A percentile compares a stretch with the other conserved stretches of the same genome.
These are phyloP conservation scores for Zygnema circumcarinatum DNA, from an alignment of 139 green algal species.

Conservation along the genomic window DNA sequence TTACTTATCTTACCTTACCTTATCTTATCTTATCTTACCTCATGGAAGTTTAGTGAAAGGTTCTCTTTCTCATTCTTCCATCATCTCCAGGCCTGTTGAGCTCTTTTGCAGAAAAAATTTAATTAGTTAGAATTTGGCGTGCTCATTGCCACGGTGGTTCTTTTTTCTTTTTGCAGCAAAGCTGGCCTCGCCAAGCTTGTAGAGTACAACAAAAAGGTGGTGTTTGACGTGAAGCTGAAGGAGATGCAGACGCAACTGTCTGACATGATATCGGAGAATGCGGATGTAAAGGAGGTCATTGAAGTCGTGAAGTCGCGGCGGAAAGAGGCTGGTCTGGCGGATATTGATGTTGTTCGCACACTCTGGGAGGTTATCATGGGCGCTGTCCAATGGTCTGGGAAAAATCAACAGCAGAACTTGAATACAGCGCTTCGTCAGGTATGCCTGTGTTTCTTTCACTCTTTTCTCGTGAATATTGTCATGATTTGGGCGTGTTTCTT, in stretches of 20 bases:
- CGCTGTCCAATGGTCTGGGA: conserved; percentile 79
- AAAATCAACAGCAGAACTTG: conserved; percentile 91
- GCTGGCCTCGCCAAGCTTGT: conserved; percentile 69
- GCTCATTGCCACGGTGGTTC: too few species aligned
- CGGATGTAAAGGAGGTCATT: conserved; percentile 58
- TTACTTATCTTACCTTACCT: too few species aligned
- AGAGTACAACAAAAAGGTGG: conserved; percentile 84
- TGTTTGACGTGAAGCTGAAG: conserved; percentile 77
- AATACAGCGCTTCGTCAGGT: conserved; percentile 63
- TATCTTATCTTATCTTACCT: too few species aligned
- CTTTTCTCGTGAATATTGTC: not conserved
- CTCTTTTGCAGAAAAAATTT: too few species aligned
- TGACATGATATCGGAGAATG: conserved; percentile 69
- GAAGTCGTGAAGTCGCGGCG: conserved; percentile 75
- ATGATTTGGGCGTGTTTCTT: too few species aligned
- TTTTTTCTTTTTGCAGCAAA: conserved; percentile 20
- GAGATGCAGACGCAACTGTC: conserved; percentile 76
- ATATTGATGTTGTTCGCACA: conserved; percentile 74
- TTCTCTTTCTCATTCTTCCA: too few species aligned
- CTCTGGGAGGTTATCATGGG: conserved; percentile 82
- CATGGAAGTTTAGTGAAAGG: too few species aligned
- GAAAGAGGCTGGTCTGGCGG: conserved; percentile 73
- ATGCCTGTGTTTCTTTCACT: not conserved
- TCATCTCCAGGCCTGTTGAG: too few species aligned
- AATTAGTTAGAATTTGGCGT: too few species aligned